Evolutionary conservation across 108 stramenopile species (phyloP).

Genomic region (Cyclotella sp.): DNA sequence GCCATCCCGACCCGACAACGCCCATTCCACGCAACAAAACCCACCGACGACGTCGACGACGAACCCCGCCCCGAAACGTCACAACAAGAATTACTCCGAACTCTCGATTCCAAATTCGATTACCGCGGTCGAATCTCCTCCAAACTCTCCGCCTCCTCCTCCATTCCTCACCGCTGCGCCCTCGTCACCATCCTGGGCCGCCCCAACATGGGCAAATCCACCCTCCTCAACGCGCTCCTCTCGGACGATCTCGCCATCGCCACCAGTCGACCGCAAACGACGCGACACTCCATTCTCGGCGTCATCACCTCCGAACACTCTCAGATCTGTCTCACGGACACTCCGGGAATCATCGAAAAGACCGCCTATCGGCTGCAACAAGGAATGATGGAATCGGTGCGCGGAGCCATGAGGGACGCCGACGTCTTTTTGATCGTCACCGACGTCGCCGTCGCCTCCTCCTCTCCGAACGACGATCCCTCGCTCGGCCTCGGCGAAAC

Average conservation of each 20-base stretch:
- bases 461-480: constrained; percentile 12
- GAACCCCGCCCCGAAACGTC: not conserved
- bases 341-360: constrained; percentile 86
- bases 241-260: constrained; percentile 80
- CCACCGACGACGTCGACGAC: not conserved
- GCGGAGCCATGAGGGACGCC: constrained; percentile 67
- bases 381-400: constrained; percentile 90
- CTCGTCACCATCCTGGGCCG: constrained; percentile 49
- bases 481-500: constrained; percentile 44
- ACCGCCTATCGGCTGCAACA: constrained; percentile 87
- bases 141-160: not conserved
- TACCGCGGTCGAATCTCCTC: constrained; percentile 32
- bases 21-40: not conserved
- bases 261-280: constrained; percentile 89
- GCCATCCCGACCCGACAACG: no score
- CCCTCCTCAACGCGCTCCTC: constrained; percentile 85
- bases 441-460: no score
- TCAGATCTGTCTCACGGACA: constrained; percentile 90
- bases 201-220: constrained; percentile 96
- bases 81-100: constrained; percentile 17
- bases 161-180: constrained; percentile 10
- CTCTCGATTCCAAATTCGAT: constrained; percentile 13
- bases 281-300: constrained; percentile 89
- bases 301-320: constrained; percentile 69
- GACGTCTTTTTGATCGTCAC: constrained; percentile 86